Evolutionary conservation across 495 filamentous ascomycete genomes (phyloP).

Genomic region (Aspergillus sclerotiicarbonarius): DNA sequence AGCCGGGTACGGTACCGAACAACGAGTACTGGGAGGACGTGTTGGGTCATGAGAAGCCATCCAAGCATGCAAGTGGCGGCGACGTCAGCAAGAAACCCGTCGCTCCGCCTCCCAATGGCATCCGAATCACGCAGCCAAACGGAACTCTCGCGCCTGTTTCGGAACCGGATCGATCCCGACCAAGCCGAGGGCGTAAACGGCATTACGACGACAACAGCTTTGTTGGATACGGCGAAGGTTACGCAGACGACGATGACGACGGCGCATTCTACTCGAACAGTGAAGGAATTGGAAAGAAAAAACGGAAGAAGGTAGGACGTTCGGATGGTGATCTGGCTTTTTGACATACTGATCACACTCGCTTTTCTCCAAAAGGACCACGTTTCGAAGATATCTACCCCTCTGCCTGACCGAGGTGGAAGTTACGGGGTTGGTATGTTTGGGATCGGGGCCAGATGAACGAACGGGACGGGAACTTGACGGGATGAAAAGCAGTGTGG

Average conservation of each 20-base stretch:
- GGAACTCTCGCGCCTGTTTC: conserved; percentile 25
- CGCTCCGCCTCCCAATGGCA: conserved; percentile 29
- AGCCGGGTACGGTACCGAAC: conserved; percentile 54
- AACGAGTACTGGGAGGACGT: conserved; percentile 57
- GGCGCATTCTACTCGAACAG: conserved; percentile 45
- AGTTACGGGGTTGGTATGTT: conserved; percentile 50
- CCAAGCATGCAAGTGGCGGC: conserved; percentile 30
- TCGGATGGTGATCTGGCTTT: neutral
- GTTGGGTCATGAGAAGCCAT: conserved; percentile 57
- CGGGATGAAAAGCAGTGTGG: conserved; percentile 23
- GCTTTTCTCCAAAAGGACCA: conserved; percentile 35
- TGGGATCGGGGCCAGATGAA: conserved; percentile 47
- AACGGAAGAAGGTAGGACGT: conserved; percentile 51
- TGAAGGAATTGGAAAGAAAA: conserved; percentile 46
- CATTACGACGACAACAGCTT: conserved; percentile 67
- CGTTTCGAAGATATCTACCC: conserved; percentile 43
- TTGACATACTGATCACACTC: conserved; percentile 13
- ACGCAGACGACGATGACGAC: conserved; percentile 58
- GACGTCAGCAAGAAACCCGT: conserved; percentile 40
- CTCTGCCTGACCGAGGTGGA: conserved; percentile 43
- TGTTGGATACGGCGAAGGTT: conserved; percentile 67
- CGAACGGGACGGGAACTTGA: conserved; percentile 11
- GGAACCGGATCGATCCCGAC: conserved; percentile 46
- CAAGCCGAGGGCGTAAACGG: conserved; percentile 64
- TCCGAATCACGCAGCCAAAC: conserved; percentile 30